phyloP scores from a whole-genome alignment of 2,329 filamentous ascomycete species.

The Aspergillus glaucus region DNA sequence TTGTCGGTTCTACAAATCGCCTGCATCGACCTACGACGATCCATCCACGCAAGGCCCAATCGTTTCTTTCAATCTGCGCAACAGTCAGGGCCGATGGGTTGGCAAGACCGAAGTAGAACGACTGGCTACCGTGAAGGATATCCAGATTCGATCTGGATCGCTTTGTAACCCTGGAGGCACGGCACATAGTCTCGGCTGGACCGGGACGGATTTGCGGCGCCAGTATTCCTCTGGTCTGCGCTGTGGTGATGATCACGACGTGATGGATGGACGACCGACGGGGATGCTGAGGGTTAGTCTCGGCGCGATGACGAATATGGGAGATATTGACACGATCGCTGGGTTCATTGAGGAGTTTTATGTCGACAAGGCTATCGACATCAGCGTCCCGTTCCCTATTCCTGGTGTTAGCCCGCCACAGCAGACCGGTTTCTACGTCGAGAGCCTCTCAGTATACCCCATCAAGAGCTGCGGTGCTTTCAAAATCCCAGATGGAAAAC shows the following conservation, averaged over 20 bases:
- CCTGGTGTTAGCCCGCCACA: conserved; percentile 4
- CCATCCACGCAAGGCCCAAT: conserved; percentile 60
- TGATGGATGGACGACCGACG: conserved; percentile 77
- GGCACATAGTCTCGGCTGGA: conserved; percentile 63
- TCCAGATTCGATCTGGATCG: conserved; percentile 82
- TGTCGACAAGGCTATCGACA: conserved; percentile 29
- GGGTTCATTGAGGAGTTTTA: conserved; percentile 68
- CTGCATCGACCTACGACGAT: conserved; percentile 37
- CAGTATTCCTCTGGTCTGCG: conserved; percentile 82
- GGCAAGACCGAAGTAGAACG: conserved; percentile 84
- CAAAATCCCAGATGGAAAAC: conserved; percentile 53
- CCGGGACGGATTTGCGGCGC: conserved; percentile 72
- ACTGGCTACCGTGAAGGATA: conserved; percentile 66
- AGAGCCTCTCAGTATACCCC: conserved; percentile 70
- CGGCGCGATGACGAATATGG: conserved; percentile 77
- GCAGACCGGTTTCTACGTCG: conserved; percentile 45
- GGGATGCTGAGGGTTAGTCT: conserved; percentile 80
- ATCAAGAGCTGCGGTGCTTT: conserved; percentile 92
- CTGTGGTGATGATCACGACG: conserved; percentile 76
- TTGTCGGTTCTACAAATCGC: conserved; percentile 58
- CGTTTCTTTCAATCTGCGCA: conserved; percentile 75
- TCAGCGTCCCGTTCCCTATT: conserved; percentile 11
- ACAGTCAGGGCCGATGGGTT: conserved; percentile 64
- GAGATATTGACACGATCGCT: conserved; percentile 67
- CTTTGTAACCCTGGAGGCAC: conserved; percentile 90